phyloP scores from a whole-genome alignment of 2,329 filamentous ascomycete species.

The Sclerotinia spermophila region DNA sequence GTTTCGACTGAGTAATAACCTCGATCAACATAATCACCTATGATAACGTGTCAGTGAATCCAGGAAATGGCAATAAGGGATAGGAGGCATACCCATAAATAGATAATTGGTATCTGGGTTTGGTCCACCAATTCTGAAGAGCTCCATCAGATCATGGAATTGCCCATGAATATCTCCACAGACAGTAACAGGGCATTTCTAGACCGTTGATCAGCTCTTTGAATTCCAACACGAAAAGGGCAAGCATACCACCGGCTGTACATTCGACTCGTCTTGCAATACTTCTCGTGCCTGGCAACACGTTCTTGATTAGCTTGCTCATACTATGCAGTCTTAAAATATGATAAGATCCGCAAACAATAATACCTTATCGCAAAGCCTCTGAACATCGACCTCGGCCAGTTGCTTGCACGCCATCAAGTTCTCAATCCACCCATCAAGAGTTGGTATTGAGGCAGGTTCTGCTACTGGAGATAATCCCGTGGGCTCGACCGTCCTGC shows the following conservation, averaged over 20 bases:
- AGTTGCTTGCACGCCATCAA: slow-evolving; percentile 99
- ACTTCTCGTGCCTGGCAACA: slow-evolving; percentile 81
- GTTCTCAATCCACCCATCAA: slow-evolving; percentile 98
- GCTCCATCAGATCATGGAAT: slow-evolving; percentile 98
- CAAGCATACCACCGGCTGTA: slow-evolving; percentile 86
- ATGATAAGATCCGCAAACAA: slow-evolving; percentile 22
- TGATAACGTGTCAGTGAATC: slow-evolving; percentile 24
- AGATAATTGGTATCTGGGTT: slow-evolving; percentile 99
- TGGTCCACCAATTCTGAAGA: slow-evolving; percentile 97
- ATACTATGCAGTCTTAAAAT: slow-evolving; percentile 7
- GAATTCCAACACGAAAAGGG: slow-evolving; percentile 32
- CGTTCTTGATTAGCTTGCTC: slow-evolving; percentile 10
- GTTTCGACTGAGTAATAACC: slow-evolving; percentile 99
- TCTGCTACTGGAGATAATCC: slow-evolving; percentile 74
- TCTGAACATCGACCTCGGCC: slow-evolving; percentile 88
- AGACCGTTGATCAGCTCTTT: slow-evolving; percentile 26
- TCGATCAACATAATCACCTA: slow-evolving; percentile 96
- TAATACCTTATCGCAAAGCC: slow-evolving; percentile 93
- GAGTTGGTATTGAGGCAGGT: slow-evolving; percentile 82
- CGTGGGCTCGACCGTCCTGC: slow-evolving; percentile 74
- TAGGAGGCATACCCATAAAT: slow-evolving; percentile 76
- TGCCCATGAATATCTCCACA: slow-evolving; percentile 99
- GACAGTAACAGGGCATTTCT: slow-evolving; percentile 98
- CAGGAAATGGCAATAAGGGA: not conserved
- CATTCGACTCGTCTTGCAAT: slow-evolving; percentile 95